phyloP scores from a whole-genome alignment of 192 early-diverging fungal genomes.

The Globomyces pollinis-pini region DNA sequence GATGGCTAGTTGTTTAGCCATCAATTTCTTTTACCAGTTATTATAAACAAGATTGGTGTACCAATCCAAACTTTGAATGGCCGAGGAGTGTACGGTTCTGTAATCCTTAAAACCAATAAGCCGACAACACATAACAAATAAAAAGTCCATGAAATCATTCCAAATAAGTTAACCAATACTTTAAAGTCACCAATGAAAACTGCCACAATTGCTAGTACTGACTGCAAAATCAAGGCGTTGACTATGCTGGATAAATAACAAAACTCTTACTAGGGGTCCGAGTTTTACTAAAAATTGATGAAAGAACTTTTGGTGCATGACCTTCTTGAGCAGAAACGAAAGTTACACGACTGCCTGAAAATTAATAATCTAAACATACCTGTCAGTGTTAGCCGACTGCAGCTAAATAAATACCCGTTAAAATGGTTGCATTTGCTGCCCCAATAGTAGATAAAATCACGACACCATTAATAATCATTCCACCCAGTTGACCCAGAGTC shows the following conservation, averaged over 20 bases:
- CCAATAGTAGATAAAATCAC: conserved; percentile 69
- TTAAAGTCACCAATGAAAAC: conserved; percentile 57
- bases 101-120: conserved; percentile 52
- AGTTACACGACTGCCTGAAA: conserved; percentile 63
- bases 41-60: conserved; percentile 61
- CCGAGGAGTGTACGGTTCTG: conserved; percentile 58
- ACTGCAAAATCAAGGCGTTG: conserved; percentile 58
- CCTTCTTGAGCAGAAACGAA: conserved; percentile 58
- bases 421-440: conserved; percentile 70
- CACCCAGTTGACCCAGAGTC: conserved; percentile 58
- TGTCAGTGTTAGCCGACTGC: too few relatives aligned
- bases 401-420: too few relatives aligned
- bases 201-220: conserved; percentile 50
- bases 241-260: too few relatives aligned
- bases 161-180: conserved; percentile 69
- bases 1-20: too few relatives aligned
- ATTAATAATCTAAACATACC: too few relatives aligned
- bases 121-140: conserved; percentile 63
- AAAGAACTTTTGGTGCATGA: conserved; percentile 63
- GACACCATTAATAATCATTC: conserved; percentile 60
- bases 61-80: conserved; percentile 65
- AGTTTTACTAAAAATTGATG: conserved; percentile 44
- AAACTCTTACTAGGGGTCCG: too few relatives aligned
- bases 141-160: conserved; percentile 65
- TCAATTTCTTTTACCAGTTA: too few relatives aligned